Percentiles rank a stretch among this genome's conserved stretches.
phyloP scores from a whole-genome alignment of 495 filamentous ascomycete genomes.

The Trichoderma asperelloides region DNA sequence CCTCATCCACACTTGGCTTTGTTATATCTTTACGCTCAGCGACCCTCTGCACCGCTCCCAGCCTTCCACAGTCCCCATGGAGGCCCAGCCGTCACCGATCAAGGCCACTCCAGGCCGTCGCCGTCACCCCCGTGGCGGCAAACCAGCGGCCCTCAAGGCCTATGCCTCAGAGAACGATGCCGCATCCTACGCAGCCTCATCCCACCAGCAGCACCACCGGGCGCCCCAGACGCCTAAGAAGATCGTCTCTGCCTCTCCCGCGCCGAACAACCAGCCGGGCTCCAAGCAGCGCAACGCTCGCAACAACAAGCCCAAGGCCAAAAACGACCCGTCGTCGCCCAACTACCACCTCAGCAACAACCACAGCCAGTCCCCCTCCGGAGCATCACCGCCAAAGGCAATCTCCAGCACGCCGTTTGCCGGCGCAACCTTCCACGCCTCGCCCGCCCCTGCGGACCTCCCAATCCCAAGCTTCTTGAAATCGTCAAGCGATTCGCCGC shows the following conservation, averaged over 20 bases:
- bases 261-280: slow-evolving; percentile 7
- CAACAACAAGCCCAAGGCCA: slow-evolving; percentile 24
- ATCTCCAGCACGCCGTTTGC: slow-evolving; percentile 62
- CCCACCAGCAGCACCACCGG: slow-evolving; percentile 15
- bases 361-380: slow-evolving; percentile 32
- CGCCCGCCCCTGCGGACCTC: slow-evolving; percentile 84
- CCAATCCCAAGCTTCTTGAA: slow-evolving; percentile 92
- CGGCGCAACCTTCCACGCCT: slow-evolving; percentile 90
- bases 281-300: slow-evolving; percentile 24
- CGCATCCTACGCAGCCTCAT: slow-evolving; percentile 15
- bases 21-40: too few relatives aligned
- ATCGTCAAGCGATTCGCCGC: slow-evolving; percentile 56
- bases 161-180: slow-evolving; percentile 44
- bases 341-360: slow-evolving; percentile 29
- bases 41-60: too few relatives aligned
- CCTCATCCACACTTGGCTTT: too few relatives aligned
- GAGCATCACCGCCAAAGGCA: slow-evolving; percentile 22
- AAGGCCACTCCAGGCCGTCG: slow-evolving; percentile 34
- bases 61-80: neutral
- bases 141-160: slow-evolving; percentile 27
- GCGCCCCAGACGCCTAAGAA: slow-evolving; percentile 32
- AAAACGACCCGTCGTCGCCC: slow-evolving; percentile 22
- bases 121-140: slow-evolving; percentile 19
- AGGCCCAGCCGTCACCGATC: neutral
- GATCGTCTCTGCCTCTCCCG: slow-evolving; percentile 16